Evolutionary conservation across 352 stramenopile genomes (phyloP), one percentile per base, ranked within the genome.

Genomic region (Phytophthora sp.): DNA sequence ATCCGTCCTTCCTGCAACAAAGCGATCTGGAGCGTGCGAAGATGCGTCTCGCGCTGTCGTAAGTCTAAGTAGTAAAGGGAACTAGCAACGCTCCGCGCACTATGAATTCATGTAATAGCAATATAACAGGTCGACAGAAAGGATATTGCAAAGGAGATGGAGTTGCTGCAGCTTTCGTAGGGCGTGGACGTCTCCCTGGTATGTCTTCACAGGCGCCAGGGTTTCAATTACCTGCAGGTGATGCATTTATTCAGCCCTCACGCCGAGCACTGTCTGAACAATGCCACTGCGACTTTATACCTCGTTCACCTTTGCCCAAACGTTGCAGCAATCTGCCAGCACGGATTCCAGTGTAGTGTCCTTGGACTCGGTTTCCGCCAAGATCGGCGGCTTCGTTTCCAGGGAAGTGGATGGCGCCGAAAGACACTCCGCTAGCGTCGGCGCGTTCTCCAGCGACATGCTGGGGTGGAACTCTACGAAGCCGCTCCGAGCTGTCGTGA

Each of bases 121-220:
- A n/a, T n/a, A n/a, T n/a, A n/a, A n/a, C n/a, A n/a, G n/a, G n/a
- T n/a, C 24, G 44, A 24, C 31, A 38, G 27, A 66, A 69, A 81
- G 74, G 81, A 90, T 88, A 88, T 89, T 80, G 76, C 77, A 89
- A 45, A 89, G 71, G 12, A 74, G 59, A 35, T 88, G 82, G 11
- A 91, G 71, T 17, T 81, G 66, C 34, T 77, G 76, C n/a, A 89
- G 69, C 45, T 79, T 75, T 20, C 58, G 66, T 1, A 89, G 48
- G 3, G 66, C 75, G 5, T 60, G 65, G 35, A 79, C 45, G 23
- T 87, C 76, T 34, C 62, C 63, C 23, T 60, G 51, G 46, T 84
- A 80, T 18, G 60, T 52, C 27, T 76, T 49, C 4, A 68, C n/a
- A 8, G 66, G 59, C 18, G 56, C 18, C n/a, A 84, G 38, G 18